A percentile compares a stretch with the other conserved stretches of the same genome.
Evolutionary conservation across 1,284 basidiomycete genomes (phyloP).

Genomic region (Gymnopus androsaceus): DNA sequence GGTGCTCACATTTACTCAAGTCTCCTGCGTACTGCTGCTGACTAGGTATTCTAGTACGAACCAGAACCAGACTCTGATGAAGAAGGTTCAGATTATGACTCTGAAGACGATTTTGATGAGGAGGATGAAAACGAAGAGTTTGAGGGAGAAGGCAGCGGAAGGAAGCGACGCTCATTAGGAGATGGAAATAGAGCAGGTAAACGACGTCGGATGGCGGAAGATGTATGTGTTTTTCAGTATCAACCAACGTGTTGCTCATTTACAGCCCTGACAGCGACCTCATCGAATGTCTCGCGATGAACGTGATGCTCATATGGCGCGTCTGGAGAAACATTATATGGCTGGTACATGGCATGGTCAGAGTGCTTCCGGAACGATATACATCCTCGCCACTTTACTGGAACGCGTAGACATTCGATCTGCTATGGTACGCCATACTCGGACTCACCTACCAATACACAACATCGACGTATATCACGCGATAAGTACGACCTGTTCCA

Average conservation of each 20-base stretch:
- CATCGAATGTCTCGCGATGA: constrained; percentile 69
- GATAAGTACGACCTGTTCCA: constrained; percentile 85
- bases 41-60: constrained; percentile 56
- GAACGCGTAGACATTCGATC: constrained; percentile 90
- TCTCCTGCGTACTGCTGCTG: neutral
- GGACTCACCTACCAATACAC: constrained; percentile 94
- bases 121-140: constrained; percentile 51
- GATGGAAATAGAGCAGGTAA: constrained; percentile 49
- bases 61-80: constrained; percentile 73
- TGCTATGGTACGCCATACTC: constrained; percentile 93
- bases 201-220: constrained; percentile 46
- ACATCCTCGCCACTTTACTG: constrained; percentile 85
- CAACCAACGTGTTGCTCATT: constrained; percentile 7
- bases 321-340: constrained; percentile 82
- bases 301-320: constrained; percentile 59
- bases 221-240: constrained; percentile 36
- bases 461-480: constrained; percentile 82
- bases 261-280: constrained; percentile 23
- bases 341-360: constrained; percentile 88
- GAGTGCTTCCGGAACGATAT: constrained; percentile 87
- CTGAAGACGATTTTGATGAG: constrained; percentile 44
- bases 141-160: constrained; percentile 42
- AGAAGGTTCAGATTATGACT: constrained; percentile 49
- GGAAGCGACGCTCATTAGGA: constrained; percentile 59
- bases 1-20: constrained; percentile 46